Conservation (phyloP, 441 rosid species). For the Corymbia calophylla region DNA sequence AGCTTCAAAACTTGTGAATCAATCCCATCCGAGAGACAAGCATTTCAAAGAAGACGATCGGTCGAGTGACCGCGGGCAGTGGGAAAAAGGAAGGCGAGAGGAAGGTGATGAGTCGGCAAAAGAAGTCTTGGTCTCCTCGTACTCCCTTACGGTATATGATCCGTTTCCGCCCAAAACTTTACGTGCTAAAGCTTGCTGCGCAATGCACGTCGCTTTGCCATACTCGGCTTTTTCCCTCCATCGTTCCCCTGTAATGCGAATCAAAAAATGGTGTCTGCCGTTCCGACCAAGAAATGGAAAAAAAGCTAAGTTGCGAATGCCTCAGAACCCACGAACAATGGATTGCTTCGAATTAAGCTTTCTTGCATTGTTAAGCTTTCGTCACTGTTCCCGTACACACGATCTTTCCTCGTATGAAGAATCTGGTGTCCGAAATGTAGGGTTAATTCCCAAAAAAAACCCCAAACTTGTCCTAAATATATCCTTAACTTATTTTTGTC, state of each 20-base stretch:
- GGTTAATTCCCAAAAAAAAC: too few species aligned
- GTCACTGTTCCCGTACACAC: not conserved
- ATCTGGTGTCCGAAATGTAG: not conserved
- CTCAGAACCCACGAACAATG: not conserved
- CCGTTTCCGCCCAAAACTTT: not conserved
- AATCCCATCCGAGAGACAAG: not conserved
- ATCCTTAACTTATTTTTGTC: too few species aligned
- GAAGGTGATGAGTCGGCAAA: not conserved
- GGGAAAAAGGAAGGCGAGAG: not conserved
- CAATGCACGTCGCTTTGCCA: not conserved
- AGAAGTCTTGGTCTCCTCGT: not conserved
- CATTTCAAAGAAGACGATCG: not conserved
- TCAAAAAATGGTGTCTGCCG: not conserved
- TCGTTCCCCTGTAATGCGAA: not conserved
- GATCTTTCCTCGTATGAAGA: not conserved
- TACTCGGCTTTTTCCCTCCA: not conserved
- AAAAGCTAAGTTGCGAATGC: not conserved
- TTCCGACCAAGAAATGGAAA: not conserved
- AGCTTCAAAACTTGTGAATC: not conserved
- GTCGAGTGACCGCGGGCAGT: not conserved
- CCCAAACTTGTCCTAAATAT: too few species aligned
- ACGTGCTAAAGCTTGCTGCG: not conserved
- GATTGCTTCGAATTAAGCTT: not conserved
- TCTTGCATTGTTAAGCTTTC: not conserved
- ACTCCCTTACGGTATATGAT: not conserved